Evolutionary conservation across 805 yeast species (phyloP), one percentile per base, ranked within the genome.

Genomic region (Yarrowia porcina): DNA sequence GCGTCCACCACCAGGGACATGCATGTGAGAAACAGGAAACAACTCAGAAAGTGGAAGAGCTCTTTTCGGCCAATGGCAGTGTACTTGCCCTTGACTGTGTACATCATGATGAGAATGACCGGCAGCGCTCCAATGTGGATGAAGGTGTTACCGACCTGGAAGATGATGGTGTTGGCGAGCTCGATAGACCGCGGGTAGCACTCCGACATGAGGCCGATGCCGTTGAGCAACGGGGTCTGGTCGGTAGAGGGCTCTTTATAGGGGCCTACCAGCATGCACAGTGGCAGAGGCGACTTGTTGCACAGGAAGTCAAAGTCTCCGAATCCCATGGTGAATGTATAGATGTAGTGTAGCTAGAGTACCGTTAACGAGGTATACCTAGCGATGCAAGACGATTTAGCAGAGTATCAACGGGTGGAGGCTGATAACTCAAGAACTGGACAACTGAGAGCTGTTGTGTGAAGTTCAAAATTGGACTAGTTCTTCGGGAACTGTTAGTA

Each of bases 21-120:
- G 15, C 88, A 80, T 6, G 84, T 80, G 66, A 88, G 79, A 0
- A 82, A 77, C 32, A 87, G 76, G 65, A 81, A 79, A 42, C 83
- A 69, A 74, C 87, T 84, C 73, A 85, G 87, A 70, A 89, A 87
- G 67, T 82, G 83, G 61, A 90, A 74, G 85, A 91, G 88, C 71
- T 94, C 99, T 12, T 84, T 79, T 65, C 98, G 80, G 4, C 97
- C 98, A 64, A 94, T 92, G 12, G 98, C 97, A 0, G 99, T 94
- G 72, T 89, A 92, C 77, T 93, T 90, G 64, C 86, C 79, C 71
- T 92, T 80, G 45, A 92, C 84, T 68, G 88, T 86, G 77, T 86
- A 89, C 12, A 91, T 78, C 63, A 92, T 88, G 68, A 90, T 81
- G 56, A 86, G 77, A 36, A 88, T 66, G 42, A 90, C 81, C 7